phyloP scores from a whole-genome alignment of 1,139 yeast genomes.

The Scheffersomyces stambukii region DNA sequence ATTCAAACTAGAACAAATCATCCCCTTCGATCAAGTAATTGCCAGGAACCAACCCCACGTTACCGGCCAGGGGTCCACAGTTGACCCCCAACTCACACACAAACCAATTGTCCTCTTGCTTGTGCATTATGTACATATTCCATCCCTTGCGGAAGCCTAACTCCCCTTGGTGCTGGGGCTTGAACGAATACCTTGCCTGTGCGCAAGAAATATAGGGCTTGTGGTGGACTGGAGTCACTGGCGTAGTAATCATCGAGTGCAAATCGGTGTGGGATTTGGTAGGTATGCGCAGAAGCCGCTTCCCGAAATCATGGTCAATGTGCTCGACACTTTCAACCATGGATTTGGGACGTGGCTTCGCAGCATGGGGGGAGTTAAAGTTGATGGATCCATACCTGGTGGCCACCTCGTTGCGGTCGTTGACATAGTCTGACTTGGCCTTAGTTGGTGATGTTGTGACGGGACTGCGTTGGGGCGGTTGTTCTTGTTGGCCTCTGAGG shows the following conservation, averaged over 20 bases:
- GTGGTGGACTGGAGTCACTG: slow-evolving; percentile 35
- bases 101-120: slow-evolving; percentile 91
- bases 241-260: slow-evolving; percentile 19
- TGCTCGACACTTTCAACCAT: slow-evolving; percentile 23
- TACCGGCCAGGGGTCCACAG: slow-evolving; percentile 40
- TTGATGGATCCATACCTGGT: slow-evolving; percentile 31
- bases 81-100: slow-evolving; percentile 67
- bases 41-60: slow-evolving; percentile 77
- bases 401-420: slow-evolving; percentile 38
- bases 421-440: slow-evolving; percentile 25
- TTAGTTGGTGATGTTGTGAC: slow-evolving; percentile 17
- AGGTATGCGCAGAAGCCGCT: slow-evolving; percentile 23
- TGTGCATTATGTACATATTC: slow-evolving; percentile 61
- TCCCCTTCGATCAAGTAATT: slow-evolving; percentile 50
- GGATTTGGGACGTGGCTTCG: slow-evolving; percentile 35
- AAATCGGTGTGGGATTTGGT: slow-evolving; percentile 31
- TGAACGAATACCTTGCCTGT: slow-evolving; percentile 66
- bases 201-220: slow-evolving; percentile 56
- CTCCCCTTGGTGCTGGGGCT: slow-evolving; percentile 78
- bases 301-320: not conserved
- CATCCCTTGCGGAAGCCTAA: slow-evolving; percentile 72
- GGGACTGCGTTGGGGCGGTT: slow-evolving; percentile 14
- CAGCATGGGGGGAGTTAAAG: slow-evolving; percentile 5
- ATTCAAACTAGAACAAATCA: slow-evolving; percentile 14
- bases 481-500: slow-evolving; percentile 19